Percentiles rank a stretch among this genome's conserved stretches.
These are phyloP conservation scores for Sugiyamaella boreocaroliniensis DNA, from an alignment of 805 yeast species.

Conservation along the genomic window DNA sequence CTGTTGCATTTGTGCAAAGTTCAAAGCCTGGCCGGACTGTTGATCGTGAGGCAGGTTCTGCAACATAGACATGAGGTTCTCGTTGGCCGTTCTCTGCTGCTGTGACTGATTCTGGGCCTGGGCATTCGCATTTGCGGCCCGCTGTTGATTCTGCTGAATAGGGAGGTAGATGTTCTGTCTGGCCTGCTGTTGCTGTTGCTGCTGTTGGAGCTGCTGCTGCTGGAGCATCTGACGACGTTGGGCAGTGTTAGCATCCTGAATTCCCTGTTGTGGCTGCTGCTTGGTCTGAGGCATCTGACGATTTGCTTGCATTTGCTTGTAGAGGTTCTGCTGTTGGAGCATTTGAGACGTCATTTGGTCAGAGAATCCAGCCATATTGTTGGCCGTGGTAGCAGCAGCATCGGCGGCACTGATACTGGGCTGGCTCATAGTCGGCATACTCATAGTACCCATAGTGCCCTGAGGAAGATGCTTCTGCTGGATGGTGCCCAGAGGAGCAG, in stretches of 20 bases:
- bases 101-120: constrained; percentile 16
- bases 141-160: not conserved
- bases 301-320: not conserved
- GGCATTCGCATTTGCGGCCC: constrained; percentile 1
- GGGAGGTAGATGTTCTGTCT: not conserved
- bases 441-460: not conserved
- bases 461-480: not conserved
- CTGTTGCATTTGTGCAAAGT: constrained; percentile 19
- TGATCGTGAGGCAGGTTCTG: not conserved
- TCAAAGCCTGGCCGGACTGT: not conserved
- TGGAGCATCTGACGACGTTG: constrained; percentile 17
- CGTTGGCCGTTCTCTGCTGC: constrained; percentile 16
- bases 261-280: constrained; percentile 5
- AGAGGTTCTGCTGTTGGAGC: not conserved
- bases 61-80: constrained; percentile 6
- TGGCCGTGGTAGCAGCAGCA: not conserved
- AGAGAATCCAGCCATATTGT: not conserved
- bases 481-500: not conserved
- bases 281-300: not conserved
- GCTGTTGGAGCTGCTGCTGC: constrained; percentile 20
- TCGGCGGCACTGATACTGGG: not conserved
- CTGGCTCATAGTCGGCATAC: not conserved
- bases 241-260: constrained; percentile 10
- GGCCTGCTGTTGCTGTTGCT: constrained; percentile 3
- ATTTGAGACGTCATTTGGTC: constrained; percentile 4